Evolutionary conservation across 768 basidiomycete genomes (phyloP).

Genomic region (Coprinopsis strossmayeri): DNA sequence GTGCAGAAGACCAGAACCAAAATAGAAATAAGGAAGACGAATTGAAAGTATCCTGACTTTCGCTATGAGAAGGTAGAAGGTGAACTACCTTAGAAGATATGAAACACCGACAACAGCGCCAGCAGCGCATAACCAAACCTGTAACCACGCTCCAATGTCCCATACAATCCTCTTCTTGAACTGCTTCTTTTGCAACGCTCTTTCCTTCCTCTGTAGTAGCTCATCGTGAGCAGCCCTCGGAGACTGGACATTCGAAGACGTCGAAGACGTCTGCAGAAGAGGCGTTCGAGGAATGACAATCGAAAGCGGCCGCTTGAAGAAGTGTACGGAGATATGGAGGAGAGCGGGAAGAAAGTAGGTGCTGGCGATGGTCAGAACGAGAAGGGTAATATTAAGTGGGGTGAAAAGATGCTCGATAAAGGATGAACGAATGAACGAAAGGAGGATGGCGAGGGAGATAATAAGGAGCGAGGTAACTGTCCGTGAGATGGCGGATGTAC

Average conservation of each 20-base stretch:
- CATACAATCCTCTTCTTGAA: slow-evolving; percentile 68
- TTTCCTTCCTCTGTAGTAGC: slow-evolving; percentile 82
- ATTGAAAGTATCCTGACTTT: no score
- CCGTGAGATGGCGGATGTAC: slow-evolving; percentile 40
- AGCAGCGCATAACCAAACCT: slow-evolving; percentile 1
- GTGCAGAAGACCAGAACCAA: no score
- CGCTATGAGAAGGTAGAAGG: no score
- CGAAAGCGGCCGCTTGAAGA: slow-evolving; percentile 76
- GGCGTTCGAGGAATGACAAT: slow-evolving; percentile 64
- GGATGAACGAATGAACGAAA: slow-evolving; percentile 20
- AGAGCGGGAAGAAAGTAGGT: slow-evolving; percentile 70
- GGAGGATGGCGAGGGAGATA: slow-evolving; percentile 29
- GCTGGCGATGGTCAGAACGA: slow-evolving; percentile 46
- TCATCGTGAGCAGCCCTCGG: slow-evolving; percentile 48
- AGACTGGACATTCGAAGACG: slow-evolving; percentile 17
- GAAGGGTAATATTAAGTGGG: slow-evolving; percentile 38
- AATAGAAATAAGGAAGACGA: no score
- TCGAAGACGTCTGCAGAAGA: slow-evolving; percentile 14
- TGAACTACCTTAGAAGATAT: neutral
- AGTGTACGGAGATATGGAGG: slow-evolving; percentile 76
- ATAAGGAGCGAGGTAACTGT: slow-evolving; percentile 33
- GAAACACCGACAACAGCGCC: neutral
- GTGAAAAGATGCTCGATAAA: slow-evolving; percentile 10
- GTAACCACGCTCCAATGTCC: slow-evolving; percentile 73
- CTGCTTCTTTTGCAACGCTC: slow-evolving; percentile 69